A percentile compares a stretch with the other conserved stretches of the same genome.
Conservation (phyloP, 495 filamentous ascomycete species). For the Penicillium verhagenii region DNA sequence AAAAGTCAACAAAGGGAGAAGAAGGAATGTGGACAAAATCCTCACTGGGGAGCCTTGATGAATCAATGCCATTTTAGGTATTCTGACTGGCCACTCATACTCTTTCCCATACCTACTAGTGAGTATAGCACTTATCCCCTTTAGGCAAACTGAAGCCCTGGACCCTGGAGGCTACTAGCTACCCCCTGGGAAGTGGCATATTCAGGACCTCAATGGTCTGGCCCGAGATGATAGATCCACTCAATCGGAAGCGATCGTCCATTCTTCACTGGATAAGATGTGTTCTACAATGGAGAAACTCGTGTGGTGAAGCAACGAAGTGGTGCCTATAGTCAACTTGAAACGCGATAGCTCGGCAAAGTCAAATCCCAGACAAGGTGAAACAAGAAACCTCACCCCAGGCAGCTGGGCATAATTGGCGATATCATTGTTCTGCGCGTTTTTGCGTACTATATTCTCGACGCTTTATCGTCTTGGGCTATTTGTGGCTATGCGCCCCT, state of each 20-base stretch:
- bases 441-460: no score
- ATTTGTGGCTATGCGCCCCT: no score
- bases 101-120: no score
- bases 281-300: neutral
- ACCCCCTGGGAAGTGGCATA: conserved; percentile 5
- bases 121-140: neutral
- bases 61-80: conserved; percentile 16
- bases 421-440: no score
- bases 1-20: conserved; percentile 22
- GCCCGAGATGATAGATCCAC: neutral
- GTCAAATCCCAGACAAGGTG: neutral
- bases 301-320: conserved; percentile 8
- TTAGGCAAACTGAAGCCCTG: neutral
- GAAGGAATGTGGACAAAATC: conserved; percentile 15
- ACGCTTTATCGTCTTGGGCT: no score
- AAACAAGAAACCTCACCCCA: neutral
- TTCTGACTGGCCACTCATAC: neutral
- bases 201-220: neutral
- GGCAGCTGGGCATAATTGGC: no score
- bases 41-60: neutral
- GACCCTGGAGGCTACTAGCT: neutral
- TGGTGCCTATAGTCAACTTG: conserved; percentile 13
- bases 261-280: conserved; percentile 15
- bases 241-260: conserved; percentile 7
- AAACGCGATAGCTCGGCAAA: conserved; percentile 5